Evolutionary conservation across 2,329 filamentous ascomycete species (phyloP), one percentile per base, ranked within the genome.

Genomic region (Onygenales sp.): DNA sequence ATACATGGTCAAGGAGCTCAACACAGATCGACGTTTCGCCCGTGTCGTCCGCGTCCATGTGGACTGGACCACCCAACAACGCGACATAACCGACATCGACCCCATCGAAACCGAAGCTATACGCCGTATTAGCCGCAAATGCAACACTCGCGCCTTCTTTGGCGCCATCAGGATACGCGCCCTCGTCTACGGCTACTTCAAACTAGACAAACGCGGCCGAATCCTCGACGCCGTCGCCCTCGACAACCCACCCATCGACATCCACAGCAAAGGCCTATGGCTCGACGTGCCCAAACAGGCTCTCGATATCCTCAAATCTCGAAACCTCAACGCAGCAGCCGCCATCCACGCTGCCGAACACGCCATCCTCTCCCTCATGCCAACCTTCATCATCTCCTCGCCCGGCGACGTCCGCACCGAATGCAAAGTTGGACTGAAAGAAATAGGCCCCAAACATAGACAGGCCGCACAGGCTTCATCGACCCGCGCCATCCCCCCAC

Each of bases 271-370:
- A 66, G 93, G 91, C 40, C 88, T 96, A 83, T 98, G 93, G 93
- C 80, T 97, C 11, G 92, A 97, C 65, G 83, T 98, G 2, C 92
- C 93, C 0, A 84, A 84, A 56, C 69, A 68, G 1, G 90, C 90
- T 0, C 79, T 97, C 5, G 82, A 89, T 11, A 90, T 96, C 42
- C 78, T 98, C 1, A 79, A 84, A 42, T 79, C 79, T 0, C 77
- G 85, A 6, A 77, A 83, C 0, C 75, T 97, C 34, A 88, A 96
- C 66, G 79, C 92, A 8, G 92, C 89, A 0, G 93, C 86, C 0
- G 88, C 88, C 0, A 96, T 98, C 54, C 93, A 97, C 65, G 92
- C 92, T 0, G 92, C 93, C 2, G 90, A 97, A 70, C 93, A 98
- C 67, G 90, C 91, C 0, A 76, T 97, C 27, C 80, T 97, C 57